A percentile compares a stretch with the other conserved stretches of the same genome.
Evolutionary conservation across 371 early-diverging fungal species (phyloP).

Genomic region (Dichotomocladium elegans): DNA sequence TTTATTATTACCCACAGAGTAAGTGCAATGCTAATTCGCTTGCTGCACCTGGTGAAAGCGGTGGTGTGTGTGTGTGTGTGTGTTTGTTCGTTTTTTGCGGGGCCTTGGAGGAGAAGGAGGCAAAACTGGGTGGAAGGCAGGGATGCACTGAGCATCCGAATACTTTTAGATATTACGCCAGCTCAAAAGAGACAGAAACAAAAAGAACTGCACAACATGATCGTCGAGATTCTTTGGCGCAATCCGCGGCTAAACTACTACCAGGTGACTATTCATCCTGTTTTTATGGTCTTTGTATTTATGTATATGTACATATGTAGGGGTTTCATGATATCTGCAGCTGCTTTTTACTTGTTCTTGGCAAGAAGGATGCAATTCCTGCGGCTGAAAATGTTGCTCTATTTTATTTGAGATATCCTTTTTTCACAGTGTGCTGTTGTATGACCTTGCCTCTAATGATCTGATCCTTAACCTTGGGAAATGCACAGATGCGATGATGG

Average conservation of each 20-base stretch:
- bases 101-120: background rate
- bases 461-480: too few relatives aligned
- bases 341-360: slow-evolving; percentile 44
- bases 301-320: slow-evolving; percentile 16
- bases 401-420: slow-evolving; percentile 43
- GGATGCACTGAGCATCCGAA: background rate
- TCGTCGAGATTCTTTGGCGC: slow-evolving; percentile 49
- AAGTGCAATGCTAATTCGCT: too few relatives aligned
- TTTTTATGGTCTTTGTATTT: too few relatives aligned
- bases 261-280: slow-evolving; percentile 31
- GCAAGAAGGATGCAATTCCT: slow-evolving; percentile 49
- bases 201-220: slow-evolving; percentile 43
- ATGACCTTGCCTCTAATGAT: background rate
- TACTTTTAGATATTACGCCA: slow-evolving; percentile 51
- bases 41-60: too few relatives aligned
- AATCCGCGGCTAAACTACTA: slow-evolving; percentile 48
- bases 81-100: background rate
- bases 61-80: too few relatives aligned
- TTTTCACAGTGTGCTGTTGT: slow-evolving; percentile 2
- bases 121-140: too few relatives aligned
- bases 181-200: slow-evolving; percentile 41
- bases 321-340: slow-evolving; percentile 56
- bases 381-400: slow-evolving; percentile 49
- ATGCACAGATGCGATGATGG: slow-evolving; percentile 46
- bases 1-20: slow-evolving; percentile 52